Evolutionary conservation across 169 alveolate species (phyloP).

Genomic region (Sarcocystis neurona): DNA sequence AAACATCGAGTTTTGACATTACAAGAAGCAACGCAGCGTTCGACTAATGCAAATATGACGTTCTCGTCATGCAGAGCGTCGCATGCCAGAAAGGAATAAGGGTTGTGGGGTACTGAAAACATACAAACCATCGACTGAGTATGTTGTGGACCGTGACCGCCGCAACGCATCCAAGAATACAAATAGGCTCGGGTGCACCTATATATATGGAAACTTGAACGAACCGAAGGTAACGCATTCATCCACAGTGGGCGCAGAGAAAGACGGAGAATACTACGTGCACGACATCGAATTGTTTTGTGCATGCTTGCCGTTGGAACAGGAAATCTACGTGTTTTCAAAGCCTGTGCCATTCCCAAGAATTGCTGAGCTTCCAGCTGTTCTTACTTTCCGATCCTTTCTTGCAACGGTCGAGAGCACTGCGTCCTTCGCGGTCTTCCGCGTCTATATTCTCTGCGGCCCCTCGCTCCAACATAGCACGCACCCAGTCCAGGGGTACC

Average conservation of each 20-base stretch:
- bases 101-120: background rate
- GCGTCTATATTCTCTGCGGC: constrained; percentile 50
- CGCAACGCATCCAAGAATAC: too few relatives aligned
- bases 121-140: background rate
- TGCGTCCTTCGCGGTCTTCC: constrained; percentile 58
- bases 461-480: constrained; percentile 61
- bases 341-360: too few relatives aligned
- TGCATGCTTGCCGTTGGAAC: too few relatives aligned
- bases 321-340: too few relatives aligned
- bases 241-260: too few relatives aligned
- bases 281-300: too few relatives aligned
- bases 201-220: too few relatives aligned
- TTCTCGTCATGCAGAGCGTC: too few relatives aligned
- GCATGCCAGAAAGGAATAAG: background rate
- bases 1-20: background rate
- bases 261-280: background rate
- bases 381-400: constrained; percentile 26
- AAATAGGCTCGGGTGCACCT: too few relatives aligned
- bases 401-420: constrained; percentile 60
- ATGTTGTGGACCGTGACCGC: background rate
- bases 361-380: background rate
- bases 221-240: too few relatives aligned
- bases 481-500: constrained; percentile 62
- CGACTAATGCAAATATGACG: background rate
- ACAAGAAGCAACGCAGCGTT: background rate